Evolutionary conservation across 352 stramenopile genomes (phyloP).

Genomic region (Globisporangium cederbergense): DNA sequence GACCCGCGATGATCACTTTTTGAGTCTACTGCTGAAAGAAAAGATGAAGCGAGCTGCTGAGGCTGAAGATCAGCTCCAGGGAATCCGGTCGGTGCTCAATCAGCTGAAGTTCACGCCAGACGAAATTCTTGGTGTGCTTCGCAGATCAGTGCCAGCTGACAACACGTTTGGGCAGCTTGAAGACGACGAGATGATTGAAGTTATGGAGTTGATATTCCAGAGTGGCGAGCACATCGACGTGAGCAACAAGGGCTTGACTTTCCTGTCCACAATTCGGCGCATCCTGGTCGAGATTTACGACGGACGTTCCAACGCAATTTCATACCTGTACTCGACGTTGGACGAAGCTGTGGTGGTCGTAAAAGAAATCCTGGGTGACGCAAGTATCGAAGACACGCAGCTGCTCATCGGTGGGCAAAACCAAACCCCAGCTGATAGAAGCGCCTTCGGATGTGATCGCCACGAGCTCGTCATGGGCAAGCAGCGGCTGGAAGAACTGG

Average conservation of each 20-base stretch:
- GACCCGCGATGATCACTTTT: slow-evolving; percentile 35
- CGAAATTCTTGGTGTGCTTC: slow-evolving; percentile 40
- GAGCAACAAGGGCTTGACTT: slow-evolving; percentile 29
- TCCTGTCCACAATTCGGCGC: slow-evolving; percentile 25
- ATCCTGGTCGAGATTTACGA: slow-evolving; percentile 42
- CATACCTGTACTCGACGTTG: slow-evolving; percentile 38
- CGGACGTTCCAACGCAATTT: slow-evolving; percentile 33
- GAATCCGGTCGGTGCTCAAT: slow-evolving; percentile 39
- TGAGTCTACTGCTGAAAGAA: slow-evolving; percentile 52
- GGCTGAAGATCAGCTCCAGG: slow-evolving; percentile 38
- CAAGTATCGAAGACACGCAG: slow-evolving; percentile 13
- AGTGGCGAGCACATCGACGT: slow-evolving; percentile 46
- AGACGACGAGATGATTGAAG: slow-evolving; percentile 19
- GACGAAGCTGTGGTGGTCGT: slow-evolving; percentile 45
- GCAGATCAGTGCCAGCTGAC: slow-evolving; percentile 9
- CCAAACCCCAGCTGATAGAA: slow-evolving; percentile 10
- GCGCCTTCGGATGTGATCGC: slow-evolving; percentile 24
- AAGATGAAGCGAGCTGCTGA: slow-evolving; percentile 57
- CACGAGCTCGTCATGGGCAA: slow-evolving; percentile 36
- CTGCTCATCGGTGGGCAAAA: slow-evolving; percentile 14
- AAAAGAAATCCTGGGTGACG: slow-evolving; percentile 22
- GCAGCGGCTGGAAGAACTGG: slow-evolving; percentile 31
- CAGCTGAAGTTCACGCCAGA: slow-evolving; percentile 43
- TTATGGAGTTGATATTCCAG: slow-evolving; percentile 36
- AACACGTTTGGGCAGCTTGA: background rate